Evolutionary conservation across 495 filamentous ascomycete genomes (phyloP), one percentile per base, ranked within the genome.

Genomic region (Penicillium canescens): DNA sequence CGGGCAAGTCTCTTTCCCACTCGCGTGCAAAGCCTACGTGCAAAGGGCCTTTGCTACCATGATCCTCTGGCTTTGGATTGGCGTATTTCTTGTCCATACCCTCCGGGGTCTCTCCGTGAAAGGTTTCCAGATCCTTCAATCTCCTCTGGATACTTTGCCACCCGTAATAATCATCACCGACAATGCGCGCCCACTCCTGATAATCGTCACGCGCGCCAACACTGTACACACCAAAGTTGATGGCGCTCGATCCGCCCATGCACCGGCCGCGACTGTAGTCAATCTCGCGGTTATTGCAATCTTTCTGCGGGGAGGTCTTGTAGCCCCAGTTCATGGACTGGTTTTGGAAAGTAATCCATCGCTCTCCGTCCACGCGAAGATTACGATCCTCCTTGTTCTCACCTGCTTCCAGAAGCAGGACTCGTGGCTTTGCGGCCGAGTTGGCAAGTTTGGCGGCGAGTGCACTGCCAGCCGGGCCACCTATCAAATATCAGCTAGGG

Each of bases 171-270:
- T 77, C 64, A 61, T 74, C 68, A 12, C 55, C 68, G 0, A 61
- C 47, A 11, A 68, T 54, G 4, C 59, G 52, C 6, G 66, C 69
- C 79, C 79, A 79, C 45, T 81, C 77, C 28, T 84, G 74, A 57
- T 81, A 86, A 58, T 87, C 84, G 39, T 76, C 74, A 21, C 69
- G 63, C 1, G 80, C 70, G 1, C 84, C 84, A 16, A 78, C 48
- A 36, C 70, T 79, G 55, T 70, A 86, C 10, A 80, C 69, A 28
- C 73, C 76, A 48, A 85, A 85, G 63, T 88, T 88, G 57, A 86
- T 78, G 14, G 78, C 78, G 47, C 69, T 82, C 2, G 75, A 79
- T 8, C 83, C 85, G 13, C 82, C 83, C 3, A 86, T 67, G 6
- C 82, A 81, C 11, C 72, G 71, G 2, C 83, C 83, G n/a, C 82